A percentile compares a stretch with the other conserved stretches of the same genome.
Evolutionary conservation across 2,329 filamentous ascomycete species (phyloP).

Genomic region (Trichoderma oligosporum): DNA sequence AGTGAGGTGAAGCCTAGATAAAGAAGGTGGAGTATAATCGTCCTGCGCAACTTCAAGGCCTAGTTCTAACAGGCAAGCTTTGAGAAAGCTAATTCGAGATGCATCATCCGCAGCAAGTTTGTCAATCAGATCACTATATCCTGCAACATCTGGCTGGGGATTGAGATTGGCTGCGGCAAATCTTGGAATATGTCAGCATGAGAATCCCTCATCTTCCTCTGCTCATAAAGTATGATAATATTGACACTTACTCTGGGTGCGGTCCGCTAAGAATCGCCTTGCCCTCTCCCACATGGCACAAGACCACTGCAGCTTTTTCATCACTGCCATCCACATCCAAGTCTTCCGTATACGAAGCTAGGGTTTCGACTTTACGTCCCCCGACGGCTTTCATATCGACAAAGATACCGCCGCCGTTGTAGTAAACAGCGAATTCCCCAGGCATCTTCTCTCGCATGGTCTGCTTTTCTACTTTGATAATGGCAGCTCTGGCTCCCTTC

Average conservation of each 20-base stretch:
- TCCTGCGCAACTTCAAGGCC: constrained; percentile 74
- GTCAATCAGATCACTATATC: constrained; percentile 67
- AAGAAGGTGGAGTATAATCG: constrained; percentile 65
- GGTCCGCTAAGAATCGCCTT: constrained; percentile 77
- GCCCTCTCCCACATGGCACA: constrained; percentile 78
- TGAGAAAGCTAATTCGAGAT: constrained; percentile 69
- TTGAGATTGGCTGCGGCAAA: constrained; percentile 79
- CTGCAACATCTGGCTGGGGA: constrained; percentile 60
- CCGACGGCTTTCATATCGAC: constrained; percentile 66
- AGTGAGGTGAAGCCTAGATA: constrained; percentile 80
- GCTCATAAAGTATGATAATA: neutral
- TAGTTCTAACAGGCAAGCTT: constrained; percentile 73
- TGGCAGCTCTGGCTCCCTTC: constrained; percentile 70
- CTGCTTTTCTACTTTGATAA: constrained; percentile 60
- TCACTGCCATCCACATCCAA: constrained; percentile 72
- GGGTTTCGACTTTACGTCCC: constrained; percentile 67
- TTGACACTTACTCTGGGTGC: constrained; percentile 71
- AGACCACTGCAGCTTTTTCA: constrained; percentile 74
- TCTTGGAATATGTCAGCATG: constrained; percentile 44
- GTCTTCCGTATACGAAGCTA: constrained; percentile 74
- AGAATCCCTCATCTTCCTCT: neutral
- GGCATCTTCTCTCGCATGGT: constrained; percentile 55
- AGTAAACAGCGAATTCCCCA: constrained; percentile 70
- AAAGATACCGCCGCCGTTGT: constrained; percentile 93
- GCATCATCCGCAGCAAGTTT: constrained; percentile 66